phyloP scores from a whole-genome alignment of 331 rosid species.

The Malus hybrid region DNA sequence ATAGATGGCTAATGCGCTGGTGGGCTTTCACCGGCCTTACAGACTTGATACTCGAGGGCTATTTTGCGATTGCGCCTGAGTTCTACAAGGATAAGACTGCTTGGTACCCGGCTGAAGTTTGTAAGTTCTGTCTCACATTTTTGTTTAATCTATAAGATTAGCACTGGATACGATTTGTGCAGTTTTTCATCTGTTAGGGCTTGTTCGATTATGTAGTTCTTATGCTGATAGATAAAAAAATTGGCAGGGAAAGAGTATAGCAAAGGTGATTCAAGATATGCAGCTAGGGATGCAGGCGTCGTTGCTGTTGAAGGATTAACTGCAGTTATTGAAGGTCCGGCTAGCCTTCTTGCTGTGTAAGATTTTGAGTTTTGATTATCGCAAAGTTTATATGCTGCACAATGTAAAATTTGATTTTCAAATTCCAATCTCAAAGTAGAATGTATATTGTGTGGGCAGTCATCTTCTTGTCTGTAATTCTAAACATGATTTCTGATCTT shows the following conservation, averaged over 20 bases:
- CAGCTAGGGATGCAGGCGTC: constrained; percentile 53
- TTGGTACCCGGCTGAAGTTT: constrained; percentile 75
- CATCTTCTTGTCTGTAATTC: background rate
- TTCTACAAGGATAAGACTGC: constrained; percentile 68
- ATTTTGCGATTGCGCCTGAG: constrained; percentile 72
- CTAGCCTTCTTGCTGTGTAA: constrained; percentile 72
- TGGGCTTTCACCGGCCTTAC: constrained; percentile 96
- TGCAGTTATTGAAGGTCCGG: constrained; percentile 75
- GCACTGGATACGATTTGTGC: background rate
- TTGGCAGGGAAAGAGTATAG: constrained; percentile 87
- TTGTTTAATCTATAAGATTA: background rate
- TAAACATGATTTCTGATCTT: background rate
- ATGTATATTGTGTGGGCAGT: background rate
- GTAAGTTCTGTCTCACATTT: constrained; percentile 36
- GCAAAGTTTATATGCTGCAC: background rate
- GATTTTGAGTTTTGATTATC: constrained; percentile 12
- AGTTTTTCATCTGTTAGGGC: background rate
- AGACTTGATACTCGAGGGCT: constrained; percentile 67
- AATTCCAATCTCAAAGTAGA: background rate
- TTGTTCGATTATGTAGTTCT: background rate
- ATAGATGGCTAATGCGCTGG: constrained; percentile 86
- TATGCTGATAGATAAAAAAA: constrained; percentile 4
- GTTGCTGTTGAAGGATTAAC: constrained; percentile 73
- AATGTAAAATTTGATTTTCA: background rate
- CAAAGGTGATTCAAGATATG: constrained; percentile 96